A percentile compares a stretch with the other conserved stretches of the same genome.
Conservation (phyloP, 2,329 filamentous ascomycete species). For the Colletotrichum ledebouriae region DNA sequence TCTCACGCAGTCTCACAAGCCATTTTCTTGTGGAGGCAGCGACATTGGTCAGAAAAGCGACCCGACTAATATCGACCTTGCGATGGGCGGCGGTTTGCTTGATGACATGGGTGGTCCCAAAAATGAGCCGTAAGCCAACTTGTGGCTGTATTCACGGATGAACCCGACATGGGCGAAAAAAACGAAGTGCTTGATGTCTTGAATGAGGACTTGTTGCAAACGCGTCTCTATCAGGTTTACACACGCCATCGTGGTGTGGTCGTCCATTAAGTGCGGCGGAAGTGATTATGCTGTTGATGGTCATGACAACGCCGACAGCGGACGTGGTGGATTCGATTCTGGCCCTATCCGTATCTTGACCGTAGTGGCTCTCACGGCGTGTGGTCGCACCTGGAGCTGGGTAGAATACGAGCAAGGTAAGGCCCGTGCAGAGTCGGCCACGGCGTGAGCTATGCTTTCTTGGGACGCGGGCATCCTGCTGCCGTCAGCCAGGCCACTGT, state of each 20-base stretch:
- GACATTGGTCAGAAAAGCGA: slow-evolving; percentile 9
- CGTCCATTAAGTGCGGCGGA: no score
- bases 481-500: slow-evolving; percentile 11
- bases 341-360: no score
- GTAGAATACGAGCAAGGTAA: neutral
- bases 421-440: neutral
- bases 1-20: no score
- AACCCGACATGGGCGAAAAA: neutral
- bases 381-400: no score
- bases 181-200: no score
- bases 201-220: no score
- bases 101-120: slow-evolving; percentile 14
- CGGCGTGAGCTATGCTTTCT: neutral
- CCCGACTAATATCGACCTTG: slow-evolving; percentile 18
- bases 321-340: no score
- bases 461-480: neutral
- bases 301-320: no score
- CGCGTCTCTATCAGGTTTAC: no score
- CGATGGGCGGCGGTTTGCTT: neutral
- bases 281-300: no score
- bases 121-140: neutral
- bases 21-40: neutral
- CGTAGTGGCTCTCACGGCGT: no score
- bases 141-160: neutral
- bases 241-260: no score